These are phyloP conservation scores for Nidularia sp. DNA, from an alignment of 768 basidiomycete species.

Conservation along the genomic window DNA sequence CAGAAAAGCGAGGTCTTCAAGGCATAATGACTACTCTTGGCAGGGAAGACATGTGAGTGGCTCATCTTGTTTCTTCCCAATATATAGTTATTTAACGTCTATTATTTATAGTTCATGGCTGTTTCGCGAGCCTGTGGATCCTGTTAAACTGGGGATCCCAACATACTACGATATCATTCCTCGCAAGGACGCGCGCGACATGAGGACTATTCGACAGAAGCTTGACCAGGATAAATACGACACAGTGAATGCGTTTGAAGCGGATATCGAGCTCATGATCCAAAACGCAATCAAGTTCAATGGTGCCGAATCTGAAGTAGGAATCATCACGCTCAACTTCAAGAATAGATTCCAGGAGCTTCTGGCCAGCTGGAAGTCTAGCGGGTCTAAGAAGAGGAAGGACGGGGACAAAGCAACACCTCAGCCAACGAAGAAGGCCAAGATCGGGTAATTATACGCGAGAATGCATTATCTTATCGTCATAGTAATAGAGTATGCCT, in stretches of 20 bases:
- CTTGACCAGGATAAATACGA: slow-evolving; percentile 83
- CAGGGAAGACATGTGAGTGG: slow-evolving; percentile 61
- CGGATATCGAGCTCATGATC: slow-evolving; percentile 85
- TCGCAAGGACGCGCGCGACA: slow-evolving; percentile 81
- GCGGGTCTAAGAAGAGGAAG: slow-evolving; percentile 66
- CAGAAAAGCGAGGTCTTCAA: slow-evolving; percentile 78
- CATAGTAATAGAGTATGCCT: background rate
- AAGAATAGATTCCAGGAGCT: slow-evolving; percentile 52
- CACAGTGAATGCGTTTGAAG: slow-evolving; percentile 71
- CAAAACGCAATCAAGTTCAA: slow-evolving; percentile 90
- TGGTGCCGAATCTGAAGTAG: slow-evolving; percentile 77
- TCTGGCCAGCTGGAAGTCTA: slow-evolving; percentile 41
- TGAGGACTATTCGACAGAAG: slow-evolving; percentile 76
- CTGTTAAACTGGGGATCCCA: slow-evolving; percentile 76
- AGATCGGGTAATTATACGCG: slow-evolving; percentile 38
- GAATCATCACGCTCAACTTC: slow-evolving; percentile 47
- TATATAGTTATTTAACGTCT: slow-evolving; percentile 2
- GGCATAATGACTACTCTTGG: slow-evolving; percentile 64
- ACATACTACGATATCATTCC: slow-evolving; percentile 86
- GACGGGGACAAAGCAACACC: slow-evolving; percentile 62
- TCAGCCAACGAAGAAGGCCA: slow-evolving; percentile 67
- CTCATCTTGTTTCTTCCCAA: background rate
- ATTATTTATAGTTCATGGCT: slow-evolving; percentile 56
- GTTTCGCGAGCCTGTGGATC: slow-evolving; percentile 88
- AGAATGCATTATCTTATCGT: background rate